A percentile compares a stretch with the other conserved stretches of the same genome.
phyloP scores from a whole-genome alignment of 2,329 filamentous ascomycete genomes.

The Phialophora macrospora region DNA sequence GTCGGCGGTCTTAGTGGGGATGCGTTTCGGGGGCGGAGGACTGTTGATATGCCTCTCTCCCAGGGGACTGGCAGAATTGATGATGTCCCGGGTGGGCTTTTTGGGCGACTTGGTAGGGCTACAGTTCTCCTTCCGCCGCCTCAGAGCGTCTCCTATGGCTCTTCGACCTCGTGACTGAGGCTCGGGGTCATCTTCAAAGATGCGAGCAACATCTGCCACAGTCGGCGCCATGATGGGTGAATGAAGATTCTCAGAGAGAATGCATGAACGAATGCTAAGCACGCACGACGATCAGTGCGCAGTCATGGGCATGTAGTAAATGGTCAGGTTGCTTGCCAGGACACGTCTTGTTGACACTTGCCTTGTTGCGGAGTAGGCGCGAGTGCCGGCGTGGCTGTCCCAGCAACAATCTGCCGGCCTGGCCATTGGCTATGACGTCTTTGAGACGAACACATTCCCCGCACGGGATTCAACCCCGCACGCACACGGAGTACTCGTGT shows the following conservation, averaged over 20 bases:
- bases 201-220: constrained; percentile 36
- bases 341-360: not conserved
- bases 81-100: constrained; percentile 6
- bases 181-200: constrained; percentile 39
- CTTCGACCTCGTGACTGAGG: constrained; percentile 29
- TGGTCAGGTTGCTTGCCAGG: too few relatives aligned
- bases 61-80: constrained; percentile 31
- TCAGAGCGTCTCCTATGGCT: not conserved
- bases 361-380: not conserved
- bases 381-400: constrained; percentile 8
- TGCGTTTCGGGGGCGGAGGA: constrained; percentile 36
- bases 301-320: too few relatives aligned
- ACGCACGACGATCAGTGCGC: too few relatives aligned
- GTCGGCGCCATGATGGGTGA: constrained; percentile 29
- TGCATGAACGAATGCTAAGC: too few relatives aligned
- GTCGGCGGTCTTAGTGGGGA: constrained; percentile 35
- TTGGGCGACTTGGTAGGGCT: constrained; percentile 27
- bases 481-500: too few relatives aligned
- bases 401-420: constrained; percentile 14
- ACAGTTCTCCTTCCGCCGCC: constrained; percentile 32
- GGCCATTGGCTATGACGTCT: too few relatives aligned
- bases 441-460: too few relatives aligned
- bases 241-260: too few relatives aligned
- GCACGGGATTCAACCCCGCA: too few relatives aligned
- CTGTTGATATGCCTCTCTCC: constrained; percentile 41